Percentiles rank a stretch among this genome's conserved stretches.
Conservation (phyloP, 768 basidiomycete species). For the Termitomyces sp. region DNA sequence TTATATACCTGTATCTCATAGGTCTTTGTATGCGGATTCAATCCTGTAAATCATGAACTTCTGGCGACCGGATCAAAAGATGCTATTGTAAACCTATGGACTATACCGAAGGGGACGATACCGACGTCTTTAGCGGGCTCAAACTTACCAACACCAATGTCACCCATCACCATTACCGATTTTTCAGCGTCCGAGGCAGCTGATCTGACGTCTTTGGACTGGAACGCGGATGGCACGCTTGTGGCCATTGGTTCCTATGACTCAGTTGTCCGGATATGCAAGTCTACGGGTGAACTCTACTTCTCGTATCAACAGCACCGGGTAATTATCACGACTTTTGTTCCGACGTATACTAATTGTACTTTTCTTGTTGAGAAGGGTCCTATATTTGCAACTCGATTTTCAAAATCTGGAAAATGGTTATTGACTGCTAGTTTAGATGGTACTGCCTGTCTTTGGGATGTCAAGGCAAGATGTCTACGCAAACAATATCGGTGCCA, state of each 20-base stretch:
- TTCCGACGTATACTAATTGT: conserved; percentile 16
- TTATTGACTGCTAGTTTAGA: conserved; percentile 76
- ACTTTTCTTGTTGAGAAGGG: conserved; percentile 48
- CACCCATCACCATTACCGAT: conserved; percentile 42
- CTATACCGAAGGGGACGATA: conserved; percentile 52
- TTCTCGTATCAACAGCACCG: conserved; percentile 60
- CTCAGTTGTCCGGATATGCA: conserved; percentile 62
- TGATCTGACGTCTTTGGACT: conserved; percentile 74
- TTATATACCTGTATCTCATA: conserved; percentile 20
- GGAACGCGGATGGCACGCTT: conserved; percentile 69
- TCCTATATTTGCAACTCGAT: conserved; percentile 74
- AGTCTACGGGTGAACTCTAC: conserved; percentile 54
- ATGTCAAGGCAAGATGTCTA: conserved; percentile 56
- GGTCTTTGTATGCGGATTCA: conserved; percentile 83
- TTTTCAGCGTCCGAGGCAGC: conserved; percentile 40
- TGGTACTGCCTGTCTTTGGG: conserved; percentile 74
- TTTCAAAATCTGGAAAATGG: conserved; percentile 71
- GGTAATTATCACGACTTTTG: conserved; percentile 34
- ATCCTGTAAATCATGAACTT: conserved; percentile 53
- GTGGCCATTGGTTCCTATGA: conserved; percentile 80
- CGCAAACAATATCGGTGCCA: conserved; percentile 63
- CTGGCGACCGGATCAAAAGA: conserved; percentile 81
- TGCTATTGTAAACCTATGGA: conserved; percentile 70
- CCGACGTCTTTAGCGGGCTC: conserved; percentile 32
- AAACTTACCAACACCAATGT: conserved; percentile 22